phyloP scores from a whole-genome alignment of 129 eudicot genomes.

The Mikania micrantha region DNA sequence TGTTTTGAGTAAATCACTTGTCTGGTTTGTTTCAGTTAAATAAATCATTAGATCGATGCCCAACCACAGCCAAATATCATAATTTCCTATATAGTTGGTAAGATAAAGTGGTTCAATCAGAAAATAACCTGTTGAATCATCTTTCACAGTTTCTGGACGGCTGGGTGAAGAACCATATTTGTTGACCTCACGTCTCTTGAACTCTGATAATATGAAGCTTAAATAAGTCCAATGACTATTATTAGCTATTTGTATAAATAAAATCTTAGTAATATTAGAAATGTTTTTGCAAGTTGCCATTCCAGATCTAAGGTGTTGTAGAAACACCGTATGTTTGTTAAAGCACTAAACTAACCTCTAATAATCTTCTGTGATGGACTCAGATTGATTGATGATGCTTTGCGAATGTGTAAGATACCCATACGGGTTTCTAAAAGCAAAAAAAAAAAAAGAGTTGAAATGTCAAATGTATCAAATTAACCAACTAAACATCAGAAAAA shows the following conservation, averaged over 20 bases:
- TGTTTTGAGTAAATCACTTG: not conserved
- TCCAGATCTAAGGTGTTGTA: not conserved
- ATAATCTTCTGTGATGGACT: slow-evolving; percentile 87
- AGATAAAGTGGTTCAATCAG: not conserved
- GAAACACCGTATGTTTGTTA: not conserved
- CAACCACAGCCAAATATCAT: not conserved
- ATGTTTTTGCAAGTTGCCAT: not conserved
- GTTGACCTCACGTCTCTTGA: slow-evolving; percentile 56
- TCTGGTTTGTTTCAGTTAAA: not conserved
- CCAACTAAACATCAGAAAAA: slow-evolving; percentile 11
- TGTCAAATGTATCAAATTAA: not conserved
- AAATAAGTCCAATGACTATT: slow-evolving; percentile 1
- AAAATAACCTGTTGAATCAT: slow-evolving; percentile 41
- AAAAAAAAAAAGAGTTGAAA: not conserved
- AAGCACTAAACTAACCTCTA: slow-evolving; percentile 48
- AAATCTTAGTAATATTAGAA: not conserved
- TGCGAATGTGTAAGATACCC: slow-evolving; percentile 26
- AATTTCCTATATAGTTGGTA: slow-evolving; percentile 4
- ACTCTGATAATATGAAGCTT: slow-evolving; percentile 45
- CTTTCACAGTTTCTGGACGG: slow-evolving; percentile 34
- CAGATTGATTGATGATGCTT: slow-evolving; percentile 31
- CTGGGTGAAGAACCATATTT: slow-evolving; percentile 53
- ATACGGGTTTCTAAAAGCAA: slow-evolving; percentile 23
- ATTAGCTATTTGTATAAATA: not conserved
- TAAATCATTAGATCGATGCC: not conserved